Percentiles rank a stretch among this genome's conserved stretches.
Evolutionary conservation across 1,284 basidiomycete species (phyloP).

Genomic region (Volvariella volvacea): DNA sequence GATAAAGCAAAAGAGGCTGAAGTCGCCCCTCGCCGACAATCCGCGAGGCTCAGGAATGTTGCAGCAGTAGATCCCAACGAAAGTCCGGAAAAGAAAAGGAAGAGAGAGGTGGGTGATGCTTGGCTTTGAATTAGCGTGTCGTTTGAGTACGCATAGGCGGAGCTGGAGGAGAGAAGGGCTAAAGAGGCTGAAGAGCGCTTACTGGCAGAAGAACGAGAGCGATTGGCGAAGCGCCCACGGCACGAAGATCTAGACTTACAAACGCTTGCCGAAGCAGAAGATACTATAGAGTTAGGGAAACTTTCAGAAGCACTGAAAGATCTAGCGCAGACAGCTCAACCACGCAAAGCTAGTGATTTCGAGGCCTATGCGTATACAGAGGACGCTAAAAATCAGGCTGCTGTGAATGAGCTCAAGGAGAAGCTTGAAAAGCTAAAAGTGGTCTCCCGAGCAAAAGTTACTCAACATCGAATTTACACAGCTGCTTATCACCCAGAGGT

Average conservation of each 20-base stretch:
- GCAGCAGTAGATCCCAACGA: constrained; percentile 45
- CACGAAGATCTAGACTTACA: constrained; percentile 58
- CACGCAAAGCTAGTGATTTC: constrained; percentile 35
- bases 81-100: constrained; percentile 52
- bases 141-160: constrained; percentile 19
- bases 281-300: constrained; percentile 27
- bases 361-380: constrained; percentile 46
- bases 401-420: constrained; percentile 44
- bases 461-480: constrained; percentile 64
- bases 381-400: constrained; percentile 38
- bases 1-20: constrained; percentile 35
- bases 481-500: constrained; percentile 72
- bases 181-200: constrained; percentile 53
- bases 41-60: constrained; percentile 47
- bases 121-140: not conserved
- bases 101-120: constrained; percentile 52
- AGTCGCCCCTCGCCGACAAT: constrained; percentile 50
- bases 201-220: constrained; percentile 52
- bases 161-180: constrained; percentile 39
- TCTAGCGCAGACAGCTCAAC: constrained; percentile 25
- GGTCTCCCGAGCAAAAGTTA: constrained; percentile 71
- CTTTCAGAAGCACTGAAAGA: constrained; percentile 38
- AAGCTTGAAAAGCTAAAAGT: constrained; percentile 51
- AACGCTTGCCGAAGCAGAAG: constrained; percentile 43
- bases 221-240: constrained; percentile 59